Conservation (phyloP, 73 alveolate species). For the Paramecium bursaria region DNA sequence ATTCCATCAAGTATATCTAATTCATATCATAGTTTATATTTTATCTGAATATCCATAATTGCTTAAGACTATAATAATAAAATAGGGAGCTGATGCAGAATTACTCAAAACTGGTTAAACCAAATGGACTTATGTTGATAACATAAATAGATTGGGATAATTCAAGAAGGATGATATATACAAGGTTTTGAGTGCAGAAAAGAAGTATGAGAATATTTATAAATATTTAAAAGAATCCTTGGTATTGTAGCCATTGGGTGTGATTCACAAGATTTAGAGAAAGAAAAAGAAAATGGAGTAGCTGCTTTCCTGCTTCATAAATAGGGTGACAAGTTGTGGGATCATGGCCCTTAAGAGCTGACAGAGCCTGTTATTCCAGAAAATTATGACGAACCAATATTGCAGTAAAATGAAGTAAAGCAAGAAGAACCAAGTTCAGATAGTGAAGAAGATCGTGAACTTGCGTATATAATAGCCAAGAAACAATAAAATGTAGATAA, state of each 20-base stretch:
- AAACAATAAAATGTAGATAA: too few species aligned
- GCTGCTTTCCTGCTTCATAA: constrained; percentile 47
- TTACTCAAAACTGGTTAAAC: constrained; percentile 12
- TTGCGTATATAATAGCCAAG: too few species aligned
- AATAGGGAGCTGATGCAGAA: constrained; percentile 47
- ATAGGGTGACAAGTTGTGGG: constrained; percentile 56
- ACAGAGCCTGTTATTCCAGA: constrained; percentile 7
- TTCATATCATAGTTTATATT: not conserved
- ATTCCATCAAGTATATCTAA: constrained; percentile 40
- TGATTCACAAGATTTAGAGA: constrained; percentile 21
- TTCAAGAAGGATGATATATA: constrained; percentile 46
- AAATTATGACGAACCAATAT: constrained; percentile 12
- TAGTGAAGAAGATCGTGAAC: too few species aligned
- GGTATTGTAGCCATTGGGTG: constrained; percentile 54
- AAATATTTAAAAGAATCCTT: not conserved
- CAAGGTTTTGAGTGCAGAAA: not conserved
- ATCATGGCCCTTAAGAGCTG: constrained; percentile 49
- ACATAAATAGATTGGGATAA: constrained; percentile 17
- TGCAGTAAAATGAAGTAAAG: constrained; percentile 16
- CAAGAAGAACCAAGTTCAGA: too few species aligned
- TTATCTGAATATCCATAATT: constrained; percentile 46
- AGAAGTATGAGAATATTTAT: constrained; percentile 1
- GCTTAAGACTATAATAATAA: constrained; percentile 20
- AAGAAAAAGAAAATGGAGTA: constrained; percentile 41
- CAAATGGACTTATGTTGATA: constrained; percentile 28